Evolutionary conservation across 768 basidiomycete genomes (phyloP).

Genomic region (Udeniomyces megalosporus): DNA sequence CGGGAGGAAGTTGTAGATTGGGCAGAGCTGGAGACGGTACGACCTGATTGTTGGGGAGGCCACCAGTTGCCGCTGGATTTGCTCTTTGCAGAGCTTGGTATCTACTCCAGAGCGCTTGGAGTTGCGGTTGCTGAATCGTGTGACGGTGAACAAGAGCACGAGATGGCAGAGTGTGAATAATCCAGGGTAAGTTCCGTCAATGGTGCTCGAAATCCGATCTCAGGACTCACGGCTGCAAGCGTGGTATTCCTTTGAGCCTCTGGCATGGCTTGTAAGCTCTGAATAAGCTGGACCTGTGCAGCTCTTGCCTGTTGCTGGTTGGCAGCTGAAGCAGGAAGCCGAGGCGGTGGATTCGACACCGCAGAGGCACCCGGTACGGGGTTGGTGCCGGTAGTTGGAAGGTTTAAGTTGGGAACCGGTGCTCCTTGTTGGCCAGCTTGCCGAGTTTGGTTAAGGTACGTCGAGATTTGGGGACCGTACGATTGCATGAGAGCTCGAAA

Average conservation of each 20-base stretch:
- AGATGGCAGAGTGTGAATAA: not conserved
- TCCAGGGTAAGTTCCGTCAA: not conserved
- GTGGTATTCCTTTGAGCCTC: not conserved
- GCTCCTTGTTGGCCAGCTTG: not conserved
- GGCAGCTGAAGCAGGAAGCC: not conserved
- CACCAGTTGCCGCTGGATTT: not conserved
- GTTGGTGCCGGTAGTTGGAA: too few species aligned
- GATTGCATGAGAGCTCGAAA: not conserved
- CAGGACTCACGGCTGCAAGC: not conserved
- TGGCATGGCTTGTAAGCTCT: not conserved
- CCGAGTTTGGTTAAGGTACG: not conserved
- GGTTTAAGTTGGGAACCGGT: not conserved
- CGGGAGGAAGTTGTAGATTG: conserved; percentile 8
- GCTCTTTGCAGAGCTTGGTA: not conserved
- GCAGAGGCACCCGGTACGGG: not conserved
- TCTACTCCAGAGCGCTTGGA: not conserved
- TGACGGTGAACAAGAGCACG: not conserved
- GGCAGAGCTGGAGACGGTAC: not conserved
- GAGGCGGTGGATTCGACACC: not conserved
- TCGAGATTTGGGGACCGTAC: not conserved
- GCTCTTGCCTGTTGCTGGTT: not conserved
- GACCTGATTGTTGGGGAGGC: not conserved
- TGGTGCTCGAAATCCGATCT: not conserved
- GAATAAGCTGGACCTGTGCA: not conserved
- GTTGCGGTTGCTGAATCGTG: not conserved